Conservation (phyloP, 139 green algal genomes). For the Limnomonas spitsbergensis region DNA sequence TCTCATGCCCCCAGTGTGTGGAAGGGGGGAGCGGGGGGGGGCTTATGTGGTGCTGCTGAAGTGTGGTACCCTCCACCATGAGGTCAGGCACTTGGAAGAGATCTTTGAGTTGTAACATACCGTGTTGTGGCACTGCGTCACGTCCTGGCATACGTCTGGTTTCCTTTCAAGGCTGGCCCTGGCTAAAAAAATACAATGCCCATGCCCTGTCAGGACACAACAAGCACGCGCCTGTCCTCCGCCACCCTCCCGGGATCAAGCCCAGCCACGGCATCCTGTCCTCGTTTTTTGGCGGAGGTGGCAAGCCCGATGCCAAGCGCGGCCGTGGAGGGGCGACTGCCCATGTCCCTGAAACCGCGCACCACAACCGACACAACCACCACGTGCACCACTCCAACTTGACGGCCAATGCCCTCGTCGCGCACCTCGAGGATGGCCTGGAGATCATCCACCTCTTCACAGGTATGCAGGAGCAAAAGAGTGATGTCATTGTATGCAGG, state of each 20-base stretch:
- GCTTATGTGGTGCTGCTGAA: too few relatives aligned
- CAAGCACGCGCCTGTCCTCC: not conserved
- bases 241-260: not conserved
- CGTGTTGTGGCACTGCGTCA: too few relatives aligned
- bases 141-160: too few relatives aligned
- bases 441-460: slow-evolving; percentile 88
- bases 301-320: not conserved
- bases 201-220: not conserved
- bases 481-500: too few relatives aligned
- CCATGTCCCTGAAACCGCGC: not conserved
- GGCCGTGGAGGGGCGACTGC: not conserved
- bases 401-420: slow-evolving; percentile 85
- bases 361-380: slow-evolving; percentile 27
- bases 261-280: not conserved
- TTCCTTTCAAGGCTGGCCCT: too few relatives aligned
- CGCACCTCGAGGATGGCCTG: slow-evolving; percentile 87
- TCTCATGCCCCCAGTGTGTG: too few relatives aligned
- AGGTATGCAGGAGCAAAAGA: slow-evolving; percentile 33
- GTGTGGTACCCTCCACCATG: too few relatives aligned
- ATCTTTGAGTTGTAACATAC: too few relatives aligned
- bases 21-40: too few relatives aligned
- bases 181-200: too few relatives aligned
- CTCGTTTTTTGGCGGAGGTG: not conserved
- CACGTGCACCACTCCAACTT: slow-evolving; percentile 32
- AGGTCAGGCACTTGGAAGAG: too few relatives aligned